phyloP scores from a whole-genome alignment of 108 stramenopile species.

The Skeletonema potamos region DNA sequence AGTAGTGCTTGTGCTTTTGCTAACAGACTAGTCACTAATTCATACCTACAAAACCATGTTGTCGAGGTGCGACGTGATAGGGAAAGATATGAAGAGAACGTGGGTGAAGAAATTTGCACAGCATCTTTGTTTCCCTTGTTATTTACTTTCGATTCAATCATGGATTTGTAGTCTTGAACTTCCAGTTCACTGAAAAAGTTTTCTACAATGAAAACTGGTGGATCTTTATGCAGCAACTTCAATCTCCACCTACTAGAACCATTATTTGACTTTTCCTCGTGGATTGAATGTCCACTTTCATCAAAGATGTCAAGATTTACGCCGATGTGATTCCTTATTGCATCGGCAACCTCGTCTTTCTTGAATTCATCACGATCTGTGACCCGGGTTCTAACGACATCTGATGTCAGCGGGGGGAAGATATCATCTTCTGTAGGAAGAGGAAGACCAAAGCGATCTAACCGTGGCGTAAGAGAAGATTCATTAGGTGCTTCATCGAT shows the following conservation, averaged over 20 bases:
- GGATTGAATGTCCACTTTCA: conserved; percentile 45
- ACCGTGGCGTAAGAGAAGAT: conserved; percentile 18
- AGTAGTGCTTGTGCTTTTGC: conserved; percentile 62
- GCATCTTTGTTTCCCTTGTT: conserved; percentile 5
- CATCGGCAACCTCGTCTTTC: conserved; percentile 39
- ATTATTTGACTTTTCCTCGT: conserved; percentile 24
- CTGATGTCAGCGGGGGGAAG: conserved; percentile 68
- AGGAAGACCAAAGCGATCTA: conserved; percentile 85
- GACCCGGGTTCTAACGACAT: conserved; percentile 40
- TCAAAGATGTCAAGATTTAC: conserved; percentile 60
- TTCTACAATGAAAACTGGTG: conserved; percentile 71
- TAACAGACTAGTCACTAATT: conserved; percentile 53
- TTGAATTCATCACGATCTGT: conserved; percentile 20
- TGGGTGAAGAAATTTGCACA: conserved; percentile 57
- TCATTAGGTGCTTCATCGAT: neutral
- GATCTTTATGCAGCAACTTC: conserved; percentile 65
- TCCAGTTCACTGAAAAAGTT: conserved; percentile 70
- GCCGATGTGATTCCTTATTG: conserved; percentile 50
- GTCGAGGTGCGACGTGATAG: conserved; percentile 75
- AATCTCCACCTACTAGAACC: conserved; percentile 34
- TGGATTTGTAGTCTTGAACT: conserved; percentile 43
- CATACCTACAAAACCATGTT: conserved; percentile 76
- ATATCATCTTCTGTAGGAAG: conserved; percentile 68
- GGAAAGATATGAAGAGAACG: conserved; percentile 53
- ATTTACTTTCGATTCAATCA: conserved; percentile 19